A percentile compares a stretch with the other conserved stretches of the same genome.
Evolutionary conservation across 306 rosid species (phyloP).

Genomic region (Gynostemma pentaphyllum): DNA sequence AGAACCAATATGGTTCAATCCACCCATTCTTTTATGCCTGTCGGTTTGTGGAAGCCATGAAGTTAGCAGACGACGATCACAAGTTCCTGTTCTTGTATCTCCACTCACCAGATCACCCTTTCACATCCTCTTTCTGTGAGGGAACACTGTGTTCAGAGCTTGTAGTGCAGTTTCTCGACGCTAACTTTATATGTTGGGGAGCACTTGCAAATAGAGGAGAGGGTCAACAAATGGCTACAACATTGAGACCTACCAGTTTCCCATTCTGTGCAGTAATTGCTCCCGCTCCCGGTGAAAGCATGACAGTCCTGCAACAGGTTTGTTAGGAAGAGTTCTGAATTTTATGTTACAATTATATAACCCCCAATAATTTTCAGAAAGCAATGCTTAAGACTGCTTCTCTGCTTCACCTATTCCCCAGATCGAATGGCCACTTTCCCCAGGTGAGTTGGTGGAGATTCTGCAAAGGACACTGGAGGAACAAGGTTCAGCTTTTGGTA

Average conservation of each 20-base stretch:
- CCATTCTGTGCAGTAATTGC: slow-evolving; percentile 62
- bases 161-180: slow-evolving; percentile 58
- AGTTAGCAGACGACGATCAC: slow-evolving; percentile 49
- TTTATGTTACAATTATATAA: not conserved
- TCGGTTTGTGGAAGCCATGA: slow-evolving; percentile 33
- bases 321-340: slow-evolving; percentile 5
- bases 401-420: slow-evolving; percentile 16
- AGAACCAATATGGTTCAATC: slow-evolving; percentile 40
- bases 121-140: slow-evolving; percentile 44
- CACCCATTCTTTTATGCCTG: slow-evolving; percentile 71
- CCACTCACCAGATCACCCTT: slow-evolving; percentile 66
- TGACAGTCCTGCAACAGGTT: slow-evolving; percentile 63
- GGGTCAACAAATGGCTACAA: slow-evolving; percentile 52
- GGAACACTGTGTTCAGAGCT: slow-evolving; percentile 53
- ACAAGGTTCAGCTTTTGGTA: slow-evolving; percentile 60
- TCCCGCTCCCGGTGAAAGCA: slow-evolving; percentile 35
- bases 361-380: not conserved
- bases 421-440: slow-evolving; percentile 74
- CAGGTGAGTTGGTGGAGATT: slow-evolving; percentile 70
- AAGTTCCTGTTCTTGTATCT: slow-evolving; percentile 73
- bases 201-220: slow-evolving; percentile 44
- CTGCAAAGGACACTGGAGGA: slow-evolving; percentile 81
- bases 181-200: slow-evolving; percentile 75
- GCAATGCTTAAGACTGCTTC: not conserved
- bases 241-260: slow-evolving; percentile 37